Evolutionary conservation across 83 land plant species (phyloP).

Genomic region (Diphasiastrum complanatum): DNA sequence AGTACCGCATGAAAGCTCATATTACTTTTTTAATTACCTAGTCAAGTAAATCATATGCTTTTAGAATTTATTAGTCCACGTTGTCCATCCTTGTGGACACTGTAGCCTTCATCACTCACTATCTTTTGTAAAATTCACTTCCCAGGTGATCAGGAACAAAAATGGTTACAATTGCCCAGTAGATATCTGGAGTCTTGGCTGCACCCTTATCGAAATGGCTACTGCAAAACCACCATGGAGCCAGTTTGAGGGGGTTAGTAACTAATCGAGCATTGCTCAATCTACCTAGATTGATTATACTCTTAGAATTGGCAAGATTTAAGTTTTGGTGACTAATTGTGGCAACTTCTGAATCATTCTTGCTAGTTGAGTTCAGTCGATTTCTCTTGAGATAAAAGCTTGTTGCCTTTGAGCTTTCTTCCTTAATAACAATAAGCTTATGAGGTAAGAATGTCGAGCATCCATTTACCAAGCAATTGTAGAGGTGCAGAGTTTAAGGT

Average conservation of each 20-base stretch:
- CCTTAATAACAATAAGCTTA: neutral
- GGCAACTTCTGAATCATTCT: neutral
- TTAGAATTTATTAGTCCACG: too few species aligned
- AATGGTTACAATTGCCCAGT: slow-evolving; percentile 20
- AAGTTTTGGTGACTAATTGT: neutral
- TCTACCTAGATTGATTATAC: neutral
- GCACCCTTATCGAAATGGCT: slow-evolving; percentile 22
- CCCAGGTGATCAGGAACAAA: slow-evolving; percentile 16
- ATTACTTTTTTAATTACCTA: too few species aligned
- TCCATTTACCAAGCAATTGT: neutral
- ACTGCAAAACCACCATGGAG: slow-evolving; percentile 26
- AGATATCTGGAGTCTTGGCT: slow-evolving; percentile 26
- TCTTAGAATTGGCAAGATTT: too few species aligned
- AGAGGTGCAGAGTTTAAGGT: neutral
- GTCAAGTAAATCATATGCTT: neutral
- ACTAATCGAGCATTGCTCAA: neutral
- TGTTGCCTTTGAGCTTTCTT: neutral
- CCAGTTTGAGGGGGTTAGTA: slow-evolving; percentile 22
- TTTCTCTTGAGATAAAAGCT: neutral
- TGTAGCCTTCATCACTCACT: too few species aligned
- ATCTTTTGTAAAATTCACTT: neutral
- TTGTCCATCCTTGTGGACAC: too few species aligned
- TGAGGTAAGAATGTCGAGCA: neutral
- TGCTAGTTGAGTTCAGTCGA: neutral
- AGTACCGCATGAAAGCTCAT: too few species aligned